Percentiles rank a stretch among this genome's conserved stretches.
phyloP scores from a whole-genome alignment of 495 filamentous ascomycete genomes.

The Neurospora sp. region DNA sequence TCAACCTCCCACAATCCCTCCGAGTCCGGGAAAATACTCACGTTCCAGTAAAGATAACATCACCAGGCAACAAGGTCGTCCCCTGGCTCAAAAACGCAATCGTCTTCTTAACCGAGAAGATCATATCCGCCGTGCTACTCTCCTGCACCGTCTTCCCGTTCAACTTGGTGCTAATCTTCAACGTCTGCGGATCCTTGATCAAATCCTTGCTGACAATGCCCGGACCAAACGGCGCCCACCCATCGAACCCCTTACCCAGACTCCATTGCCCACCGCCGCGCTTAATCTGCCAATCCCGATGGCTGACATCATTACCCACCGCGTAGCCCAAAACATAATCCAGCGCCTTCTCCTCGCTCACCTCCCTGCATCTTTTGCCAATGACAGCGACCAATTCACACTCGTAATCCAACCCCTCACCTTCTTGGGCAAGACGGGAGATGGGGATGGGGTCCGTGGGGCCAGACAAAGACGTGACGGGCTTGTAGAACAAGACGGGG shows the following conservation, averaged over 20 bases:
- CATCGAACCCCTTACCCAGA: constrained; percentile 77
- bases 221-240: constrained; percentile 80
- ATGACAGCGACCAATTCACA: constrained; percentile 75
- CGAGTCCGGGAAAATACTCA: constrained; percentile 36
- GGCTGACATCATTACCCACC: constrained; percentile 74
- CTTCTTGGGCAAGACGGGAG: constrained; percentile 42
- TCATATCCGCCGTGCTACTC: constrained; percentile 68
- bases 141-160: constrained; percentile 68
- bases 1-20: background rate
- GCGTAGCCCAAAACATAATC: constrained; percentile 72
- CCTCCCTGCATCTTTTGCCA: constrained; percentile 57
- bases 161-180: constrained; percentile 56
- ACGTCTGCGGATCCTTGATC: constrained; percentile 57
- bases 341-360: constrained; percentile 55
- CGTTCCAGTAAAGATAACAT: constrained; percentile 81
- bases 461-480: constrained; percentile 57
- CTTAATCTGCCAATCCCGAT: constrained; percentile 75
- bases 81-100: constrained; percentile 68
- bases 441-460: constrained; percentile 62
- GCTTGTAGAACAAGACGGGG: constrained; percentile 79
- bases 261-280: constrained; percentile 73
- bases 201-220: constrained; percentile 60
- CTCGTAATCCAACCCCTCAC: constrained; percentile 68
- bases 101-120: constrained; percentile 65
- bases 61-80: constrained; percentile 67